These are phyloP conservation scores for Chaetomidium leptoderma DNA, from an alignment of 495 filamentous ascomycete species.

Conservation along the genomic window DNA sequence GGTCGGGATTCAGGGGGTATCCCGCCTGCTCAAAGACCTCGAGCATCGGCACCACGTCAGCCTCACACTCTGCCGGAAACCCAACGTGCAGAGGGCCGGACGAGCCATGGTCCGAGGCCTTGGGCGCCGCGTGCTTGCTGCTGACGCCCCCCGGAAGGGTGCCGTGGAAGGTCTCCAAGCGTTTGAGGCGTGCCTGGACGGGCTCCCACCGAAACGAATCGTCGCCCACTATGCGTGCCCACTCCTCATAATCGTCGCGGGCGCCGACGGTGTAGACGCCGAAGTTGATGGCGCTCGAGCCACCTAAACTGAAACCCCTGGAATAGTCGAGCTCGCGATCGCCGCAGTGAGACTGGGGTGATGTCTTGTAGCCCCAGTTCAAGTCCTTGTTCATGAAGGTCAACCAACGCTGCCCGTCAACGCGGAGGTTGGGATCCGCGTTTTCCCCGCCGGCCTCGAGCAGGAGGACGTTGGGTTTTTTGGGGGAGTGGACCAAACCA, in stretches of 20 bases:
- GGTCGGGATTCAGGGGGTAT: constrained; percentile 48
- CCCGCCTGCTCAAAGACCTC: constrained; percentile 47
- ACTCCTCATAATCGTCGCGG: constrained; percentile 57
- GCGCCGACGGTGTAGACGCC: constrained; percentile 55
- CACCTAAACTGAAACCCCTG: constrained; percentile 58
- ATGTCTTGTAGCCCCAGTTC: constrained; percentile 61
- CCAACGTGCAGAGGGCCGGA: constrained; percentile 46
- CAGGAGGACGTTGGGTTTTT: constrained; percentile 50
- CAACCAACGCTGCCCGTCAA: constrained; percentile 51
- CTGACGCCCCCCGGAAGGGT: constrained; percentile 35
- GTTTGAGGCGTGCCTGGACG: constrained; percentile 46
- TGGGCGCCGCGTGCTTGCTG: constrained; percentile 33
- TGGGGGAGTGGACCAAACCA: constrained; percentile 41
- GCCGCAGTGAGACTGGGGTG: constrained; percentile 49
- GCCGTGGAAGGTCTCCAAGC: constrained; percentile 51
- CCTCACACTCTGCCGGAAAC: constrained; percentile 48
- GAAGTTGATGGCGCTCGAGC: constrained; percentile 61
- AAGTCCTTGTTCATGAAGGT: constrained; percentile 46
- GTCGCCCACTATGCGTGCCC: constrained; percentile 39
- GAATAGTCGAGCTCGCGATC: constrained; percentile 52
- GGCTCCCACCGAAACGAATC: constrained; percentile 50
- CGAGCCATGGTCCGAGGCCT: constrained; percentile 45
- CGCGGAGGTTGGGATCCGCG: constrained; percentile 42
- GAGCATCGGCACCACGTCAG: constrained; percentile 37
- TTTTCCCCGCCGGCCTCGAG: constrained; percentile 55